Evolutionary conservation across 2,329 filamentous ascomycete genomes (phyloP).

Genomic region (Claviceps citrina): DNA sequence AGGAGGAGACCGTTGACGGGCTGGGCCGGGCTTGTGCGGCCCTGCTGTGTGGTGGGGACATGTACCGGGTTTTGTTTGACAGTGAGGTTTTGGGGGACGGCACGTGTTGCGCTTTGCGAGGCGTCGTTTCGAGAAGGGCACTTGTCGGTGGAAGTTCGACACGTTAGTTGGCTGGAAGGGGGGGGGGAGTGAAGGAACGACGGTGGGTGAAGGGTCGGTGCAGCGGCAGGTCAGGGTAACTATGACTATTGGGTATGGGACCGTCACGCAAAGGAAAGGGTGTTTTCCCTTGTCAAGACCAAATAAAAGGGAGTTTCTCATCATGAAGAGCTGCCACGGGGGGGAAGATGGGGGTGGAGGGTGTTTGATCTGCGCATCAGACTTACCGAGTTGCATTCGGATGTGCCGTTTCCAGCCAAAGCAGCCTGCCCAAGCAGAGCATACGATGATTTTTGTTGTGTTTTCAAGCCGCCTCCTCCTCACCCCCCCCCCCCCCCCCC

Average conservation of each 20-base stretch:
- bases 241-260: slow-evolving; percentile 16
- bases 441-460: neutral
- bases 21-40: too few species aligned
- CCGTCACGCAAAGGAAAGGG: slow-evolving; percentile 19
- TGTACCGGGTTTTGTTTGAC: too few species aligned
- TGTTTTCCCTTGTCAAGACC: slow-evolving; percentile 22
- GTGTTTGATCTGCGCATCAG: neutral
- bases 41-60: too few species aligned
- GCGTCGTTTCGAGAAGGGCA: too few species aligned
- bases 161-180: too few species aligned
- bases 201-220: neutral
- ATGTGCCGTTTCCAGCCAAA: neutral
- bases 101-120: too few species aligned
- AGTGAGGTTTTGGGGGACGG: too few species aligned
- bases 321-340: neutral
- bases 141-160: too few species aligned
- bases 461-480: too few species aligned
- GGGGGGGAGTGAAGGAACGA: too few species aligned
- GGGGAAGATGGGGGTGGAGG: neutral
- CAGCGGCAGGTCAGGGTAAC: slow-evolving; percentile 17
- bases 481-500: too few species aligned
- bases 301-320: slow-evolving; percentile 6
- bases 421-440: neutral
- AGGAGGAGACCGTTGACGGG: too few species aligned
- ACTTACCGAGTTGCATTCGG: neutral